Conservation (phyloP, 768 basidiomycete genomes). For the Pleurotus giganteus region DNA sequence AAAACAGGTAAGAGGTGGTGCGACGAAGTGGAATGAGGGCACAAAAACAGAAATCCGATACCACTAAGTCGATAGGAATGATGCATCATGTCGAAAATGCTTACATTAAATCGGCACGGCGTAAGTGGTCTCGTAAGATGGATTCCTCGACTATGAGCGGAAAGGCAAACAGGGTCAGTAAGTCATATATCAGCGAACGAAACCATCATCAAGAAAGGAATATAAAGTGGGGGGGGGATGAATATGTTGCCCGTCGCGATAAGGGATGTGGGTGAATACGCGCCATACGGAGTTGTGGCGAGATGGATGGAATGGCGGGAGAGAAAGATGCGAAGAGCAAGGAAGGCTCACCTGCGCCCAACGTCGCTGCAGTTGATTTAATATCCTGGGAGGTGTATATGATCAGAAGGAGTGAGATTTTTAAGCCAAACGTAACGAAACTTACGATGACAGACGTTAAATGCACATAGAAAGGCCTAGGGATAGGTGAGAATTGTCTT, state of each 20-base stretch:
- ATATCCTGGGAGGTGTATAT: constrained; percentile 52
- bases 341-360: constrained; percentile 56
- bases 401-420: constrained; percentile 6
- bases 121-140: constrained; percentile 10
- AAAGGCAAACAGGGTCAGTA: not conserved
- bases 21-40: not conserved
- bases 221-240: not conserved
- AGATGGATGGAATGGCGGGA: constrained; percentile 5
- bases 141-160: constrained; percentile 8
- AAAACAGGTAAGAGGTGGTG: not conserved
- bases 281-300: constrained; percentile 11
- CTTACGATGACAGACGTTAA: constrained; percentile 77
- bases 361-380: constrained; percentile 66
- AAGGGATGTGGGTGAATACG: not conserved
- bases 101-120: constrained; percentile 7
- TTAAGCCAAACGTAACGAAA: constrained; percentile 18
- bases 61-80: constrained; percentile 3
- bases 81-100: constrained; percentile 9
- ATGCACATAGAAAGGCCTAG: constrained; percentile 69
- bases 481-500: constrained; percentile 57
- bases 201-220: not conserved
- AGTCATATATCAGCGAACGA: not conserved
- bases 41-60: not conserved
- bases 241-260: not conserved
- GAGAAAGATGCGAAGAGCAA: constrained; percentile 42